A percentile compares a stretch with the other conserved stretches of the same genome.
Conservation (phyloP, 768 basidiomycete genomes). For the Lentinula lateritia region DNA sequence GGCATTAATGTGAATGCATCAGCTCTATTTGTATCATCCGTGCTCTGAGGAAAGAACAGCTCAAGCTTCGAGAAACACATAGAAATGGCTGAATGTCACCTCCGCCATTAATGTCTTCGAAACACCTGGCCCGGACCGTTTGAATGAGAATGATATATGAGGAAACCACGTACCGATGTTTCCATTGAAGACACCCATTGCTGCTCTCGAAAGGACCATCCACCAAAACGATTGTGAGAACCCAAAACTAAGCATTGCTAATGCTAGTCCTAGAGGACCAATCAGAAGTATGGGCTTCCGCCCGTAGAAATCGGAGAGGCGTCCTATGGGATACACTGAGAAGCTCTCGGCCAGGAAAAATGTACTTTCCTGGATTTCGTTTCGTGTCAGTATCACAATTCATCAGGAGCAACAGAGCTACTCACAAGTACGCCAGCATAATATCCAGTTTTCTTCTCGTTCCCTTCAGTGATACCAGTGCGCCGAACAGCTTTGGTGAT, state of each 20-base stretch:
- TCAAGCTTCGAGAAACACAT: neutral
- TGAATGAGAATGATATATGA: neutral
- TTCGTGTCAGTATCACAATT: neutral
- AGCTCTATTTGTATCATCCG: constrained; percentile 22
- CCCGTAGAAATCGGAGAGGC: constrained; percentile 24
- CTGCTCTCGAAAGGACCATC: constrained; percentile 17
- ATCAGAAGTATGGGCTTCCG: constrained; percentile 23
- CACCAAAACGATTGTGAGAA: constrained; percentile 19
- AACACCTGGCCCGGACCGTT: constrained; percentile 12
- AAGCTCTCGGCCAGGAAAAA: constrained; percentile 23
- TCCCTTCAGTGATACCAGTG: constrained; percentile 11
- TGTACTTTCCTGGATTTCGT: constrained; percentile 18
- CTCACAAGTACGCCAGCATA: constrained; percentile 17
- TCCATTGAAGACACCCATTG: constrained; percentile 25
- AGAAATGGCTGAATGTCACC: constrained; percentile 12
- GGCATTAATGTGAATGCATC: constrained; percentile 23
- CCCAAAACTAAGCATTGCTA: constrained; percentile 24
- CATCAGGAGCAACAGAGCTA: neutral
- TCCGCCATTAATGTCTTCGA: constrained; percentile 27
- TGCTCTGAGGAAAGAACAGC: constrained; percentile 14
- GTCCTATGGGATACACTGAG: constrained; percentile 22
- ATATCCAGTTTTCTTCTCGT: constrained; percentile 15
- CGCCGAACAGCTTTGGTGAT: constrained; percentile 11
- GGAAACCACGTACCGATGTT: constrained; percentile 18
- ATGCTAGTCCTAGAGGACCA: constrained; percentile 22